Evolutionary conservation across 2,329 filamentous ascomycete genomes (phyloP).

Genomic region (Rutstroemia sp.): DNA sequence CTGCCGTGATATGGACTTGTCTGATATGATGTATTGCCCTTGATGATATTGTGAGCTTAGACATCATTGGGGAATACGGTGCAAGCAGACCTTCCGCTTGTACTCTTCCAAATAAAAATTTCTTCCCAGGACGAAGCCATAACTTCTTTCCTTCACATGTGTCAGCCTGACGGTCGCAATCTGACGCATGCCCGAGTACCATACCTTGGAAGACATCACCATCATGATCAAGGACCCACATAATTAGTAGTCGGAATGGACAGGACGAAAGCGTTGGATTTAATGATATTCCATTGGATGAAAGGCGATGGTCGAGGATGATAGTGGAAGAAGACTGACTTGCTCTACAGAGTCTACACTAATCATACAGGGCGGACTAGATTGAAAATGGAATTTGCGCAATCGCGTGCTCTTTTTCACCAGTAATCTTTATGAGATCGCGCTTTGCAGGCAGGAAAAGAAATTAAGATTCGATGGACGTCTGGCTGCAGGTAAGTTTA

Average conservation of each 20-base stretch:
- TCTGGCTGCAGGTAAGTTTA: too few species aligned
- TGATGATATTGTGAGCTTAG: conserved; percentile 34
- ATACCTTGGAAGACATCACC: background rate
- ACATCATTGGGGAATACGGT: background rate
- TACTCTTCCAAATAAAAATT: conserved; percentile 79
- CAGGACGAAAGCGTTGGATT: background rate
- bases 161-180: background rate
- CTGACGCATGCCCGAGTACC: background rate
- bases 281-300: background rate
- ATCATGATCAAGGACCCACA: background rate
- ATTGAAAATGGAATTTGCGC: too few species aligned
- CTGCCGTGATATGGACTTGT: conserved; percentile 81
- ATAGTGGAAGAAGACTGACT: too few species aligned
- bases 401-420: too few species aligned
- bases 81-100: conserved; percentile 48
- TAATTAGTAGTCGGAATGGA: background rate
- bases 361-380: background rate
- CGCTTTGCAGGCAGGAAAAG: background rate
- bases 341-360: background rate
- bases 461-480: too few species aligned
- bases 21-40: conserved; percentile 60
- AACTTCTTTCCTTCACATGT: conserved; percentile 53
- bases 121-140: conserved; percentile 81
- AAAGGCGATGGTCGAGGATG: background rate
- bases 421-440: background rate